Evolutionary conservation across 129 eudicot species (phyloP).

Genomic region (Flaveria sonorensis): DNA sequence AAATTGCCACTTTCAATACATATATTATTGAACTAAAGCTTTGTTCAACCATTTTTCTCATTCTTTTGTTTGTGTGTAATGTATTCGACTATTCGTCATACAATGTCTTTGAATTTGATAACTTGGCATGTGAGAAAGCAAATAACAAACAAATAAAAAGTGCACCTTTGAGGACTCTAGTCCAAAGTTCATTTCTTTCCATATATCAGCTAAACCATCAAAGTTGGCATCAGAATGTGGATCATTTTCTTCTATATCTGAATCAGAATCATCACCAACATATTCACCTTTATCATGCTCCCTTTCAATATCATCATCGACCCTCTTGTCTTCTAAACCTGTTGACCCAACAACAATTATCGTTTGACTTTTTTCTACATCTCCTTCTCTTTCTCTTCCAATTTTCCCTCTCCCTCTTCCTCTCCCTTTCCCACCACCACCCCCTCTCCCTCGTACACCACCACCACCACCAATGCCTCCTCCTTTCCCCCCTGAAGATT

Average conservation of each 20-base stretch:
- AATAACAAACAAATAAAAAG: conserved; percentile 12
- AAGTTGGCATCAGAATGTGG: conserved; percentile 39
- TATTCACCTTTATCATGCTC: conserved; percentile 37
- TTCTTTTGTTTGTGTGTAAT: conserved; percentile 3
- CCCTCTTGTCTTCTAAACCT: conserved; percentile 36
- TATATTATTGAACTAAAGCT: conserved; percentile 12
- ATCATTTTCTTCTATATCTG: conserved; percentile 42
- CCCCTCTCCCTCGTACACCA: not conserved
- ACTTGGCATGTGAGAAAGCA: conserved; percentile 22
- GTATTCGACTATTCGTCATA: conserved; percentile 4
- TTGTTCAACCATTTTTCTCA: conserved; percentile 5
- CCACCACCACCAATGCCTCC: conserved; percentile 21
- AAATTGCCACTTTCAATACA: not conserved
- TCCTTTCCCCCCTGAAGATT: conserved; percentile 31
- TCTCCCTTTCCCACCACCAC: conserved; percentile 17
- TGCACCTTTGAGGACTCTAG: conserved; percentile 77
- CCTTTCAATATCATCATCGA: conserved; percentile 34
- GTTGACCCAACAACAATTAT: conserved; percentile 39
- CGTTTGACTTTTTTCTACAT: conserved; percentile 24
- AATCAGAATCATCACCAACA: conserved; percentile 50
- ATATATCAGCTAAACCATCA: conserved; percentile 75
- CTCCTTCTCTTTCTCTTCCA: conserved; percentile 16
- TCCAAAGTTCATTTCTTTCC: conserved; percentile 82
- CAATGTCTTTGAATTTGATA: not conserved
- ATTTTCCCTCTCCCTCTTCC: conserved; percentile 26